A percentile compares a stretch with the other conserved stretches of the same genome.
Evolutionary conservation across 371 early-diverging fungal species (phyloP).

Genomic region (Choanephora cucurbitarum): DNA sequence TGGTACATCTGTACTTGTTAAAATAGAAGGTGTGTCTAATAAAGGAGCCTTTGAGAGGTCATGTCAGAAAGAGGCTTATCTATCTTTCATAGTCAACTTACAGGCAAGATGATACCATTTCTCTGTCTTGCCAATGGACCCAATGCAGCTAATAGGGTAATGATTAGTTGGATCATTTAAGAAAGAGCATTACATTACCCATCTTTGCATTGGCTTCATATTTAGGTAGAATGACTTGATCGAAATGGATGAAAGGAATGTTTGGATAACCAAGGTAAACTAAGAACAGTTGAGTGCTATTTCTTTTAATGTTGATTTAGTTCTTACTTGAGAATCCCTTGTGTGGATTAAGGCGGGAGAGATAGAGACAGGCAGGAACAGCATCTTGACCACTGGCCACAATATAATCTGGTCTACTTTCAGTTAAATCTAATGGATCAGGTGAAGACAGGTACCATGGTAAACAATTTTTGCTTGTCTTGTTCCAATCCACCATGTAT

Average conservation of each 20-base stretch:
- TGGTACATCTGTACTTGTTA: background rate
- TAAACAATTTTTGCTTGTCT: slow-evolving; percentile 3
- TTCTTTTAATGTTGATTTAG: too few relatives aligned
- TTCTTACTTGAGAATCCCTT: slow-evolving; percentile 36
- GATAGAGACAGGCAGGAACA: slow-evolving; percentile 37
- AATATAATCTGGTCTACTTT: slow-evolving; percentile 34
- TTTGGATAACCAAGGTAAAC: slow-evolving; percentile 47
- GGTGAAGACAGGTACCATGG: slow-evolving; percentile 40
- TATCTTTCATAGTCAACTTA: slow-evolving; percentile 13
- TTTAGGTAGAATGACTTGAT: slow-evolving; percentile 45
- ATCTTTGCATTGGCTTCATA: slow-evolving; percentile 49
- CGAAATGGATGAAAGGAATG: slow-evolving; percentile 49
- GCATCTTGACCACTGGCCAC: slow-evolving; percentile 37
- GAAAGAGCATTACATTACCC: slow-evolving; percentile 23
- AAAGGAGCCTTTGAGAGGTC: slow-evolving; percentile 15
- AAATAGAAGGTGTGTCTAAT: slow-evolving; percentile 12
- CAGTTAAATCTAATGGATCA: slow-evolving; percentile 5
- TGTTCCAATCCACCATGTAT: slow-evolving; percentile 18
- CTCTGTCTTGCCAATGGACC: slow-evolving; percentile 50
- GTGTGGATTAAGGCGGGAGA: slow-evolving; percentile 10
- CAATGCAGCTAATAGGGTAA: slow-evolving; percentile 31
- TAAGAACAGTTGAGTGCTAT: slow-evolving; percentile 4
- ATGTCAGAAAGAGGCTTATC: too few relatives aligned
- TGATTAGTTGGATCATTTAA: too few relatives aligned
- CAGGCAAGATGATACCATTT: slow-evolving; percentile 40